A percentile compares a stretch with the other conserved stretches of the same genome.
Evolutionary conservation across 257 asterid genomes (phyloP).

Genomic region (Solanum etuberosum): DNA sequence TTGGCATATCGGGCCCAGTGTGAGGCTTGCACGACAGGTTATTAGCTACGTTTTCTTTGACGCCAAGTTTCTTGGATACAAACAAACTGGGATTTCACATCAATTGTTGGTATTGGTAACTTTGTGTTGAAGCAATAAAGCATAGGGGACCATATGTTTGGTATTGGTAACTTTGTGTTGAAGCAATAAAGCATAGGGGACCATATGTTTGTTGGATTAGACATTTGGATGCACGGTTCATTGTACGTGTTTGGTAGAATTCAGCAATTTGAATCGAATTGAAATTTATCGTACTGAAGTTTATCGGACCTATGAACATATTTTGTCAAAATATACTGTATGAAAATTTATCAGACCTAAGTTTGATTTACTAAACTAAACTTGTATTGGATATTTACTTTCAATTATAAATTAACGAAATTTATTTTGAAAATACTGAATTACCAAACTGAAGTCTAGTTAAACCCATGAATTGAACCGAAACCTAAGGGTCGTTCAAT

Average conservation of each 20-base stretch:
- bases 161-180: background rate
- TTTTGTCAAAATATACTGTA: background rate
- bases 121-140: background rate
- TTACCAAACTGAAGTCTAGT: background rate
- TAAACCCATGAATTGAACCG: background rate
- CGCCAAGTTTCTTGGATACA: background rate
- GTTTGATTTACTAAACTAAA: background rate
- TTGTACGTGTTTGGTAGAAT: background rate
- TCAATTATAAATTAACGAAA: background rate
- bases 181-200: background rate
- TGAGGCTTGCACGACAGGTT: background rate
- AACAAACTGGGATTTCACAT: background rate
- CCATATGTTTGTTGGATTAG: background rate
- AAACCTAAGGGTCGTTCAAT: background rate
- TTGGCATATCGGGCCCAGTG: background rate
- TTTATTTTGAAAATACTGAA: background rate
- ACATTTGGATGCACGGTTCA: background rate
- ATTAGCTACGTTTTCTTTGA: background rate
- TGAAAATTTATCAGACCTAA: background rate
- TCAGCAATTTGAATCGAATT: background rate
- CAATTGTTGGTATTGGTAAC: background rate
- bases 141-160: background rate
- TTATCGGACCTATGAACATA: background rate
- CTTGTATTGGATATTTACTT: background rate
- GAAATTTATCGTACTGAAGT: too few relatives aligned